Conservation (phyloP, 2,329 filamentous ascomycete species). For the Pseudofabraea citricarpa region DNA sequence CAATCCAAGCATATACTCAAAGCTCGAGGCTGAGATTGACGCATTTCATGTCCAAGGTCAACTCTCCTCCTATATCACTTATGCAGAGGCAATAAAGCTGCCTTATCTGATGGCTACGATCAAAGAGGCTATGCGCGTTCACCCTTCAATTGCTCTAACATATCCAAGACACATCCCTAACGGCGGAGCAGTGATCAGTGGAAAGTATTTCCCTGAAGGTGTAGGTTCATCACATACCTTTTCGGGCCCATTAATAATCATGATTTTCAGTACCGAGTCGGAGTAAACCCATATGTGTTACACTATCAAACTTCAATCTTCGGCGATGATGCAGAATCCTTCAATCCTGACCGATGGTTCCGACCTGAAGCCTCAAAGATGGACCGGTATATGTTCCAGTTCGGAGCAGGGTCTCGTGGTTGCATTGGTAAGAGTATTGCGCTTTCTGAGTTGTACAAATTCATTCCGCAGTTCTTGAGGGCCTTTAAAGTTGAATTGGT, state of each 20-base stretch:
- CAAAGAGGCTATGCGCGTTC: conserved; percentile 7
- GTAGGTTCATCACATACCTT: background rate
- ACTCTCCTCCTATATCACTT: conserved; percentile 2
- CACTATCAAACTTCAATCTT: background rate
- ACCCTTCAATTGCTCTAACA: conserved; percentile 2
- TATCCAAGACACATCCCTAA: conserved; percentile 3
- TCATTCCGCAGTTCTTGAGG: conserved; percentile 28
- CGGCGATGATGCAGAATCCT: conserved; percentile 33
- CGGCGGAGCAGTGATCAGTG: conserved; percentile 3
- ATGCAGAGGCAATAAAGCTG: conserved; percentile 4
- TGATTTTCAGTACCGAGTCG: conserved; percentile 4
- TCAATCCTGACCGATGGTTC: conserved; percentile 44
- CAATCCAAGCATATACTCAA: conserved; percentile 1
- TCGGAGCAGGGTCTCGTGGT: conserved; percentile 19
- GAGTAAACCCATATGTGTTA: conserved; percentile 5
- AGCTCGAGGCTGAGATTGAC: conserved; percentile 2
- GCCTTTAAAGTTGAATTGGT: conserved; percentile 24
- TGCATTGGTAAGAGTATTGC: conserved; percentile 31
- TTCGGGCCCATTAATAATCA: background rate
- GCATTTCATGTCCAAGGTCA: background rate
- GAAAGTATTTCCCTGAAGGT: conserved; percentile 2
- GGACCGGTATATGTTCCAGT: conserved; percentile 19
- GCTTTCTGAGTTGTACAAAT: conserved; percentile 31
- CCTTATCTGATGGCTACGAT: conserved; percentile 3
- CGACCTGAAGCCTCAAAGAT: conserved; percentile 29